Percentiles rank a stretch among this genome's conserved stretches.
Conservation (phyloP, 225 moss, liverwort and hornwort genomes). For the Physcomitrium patens region DNA sequence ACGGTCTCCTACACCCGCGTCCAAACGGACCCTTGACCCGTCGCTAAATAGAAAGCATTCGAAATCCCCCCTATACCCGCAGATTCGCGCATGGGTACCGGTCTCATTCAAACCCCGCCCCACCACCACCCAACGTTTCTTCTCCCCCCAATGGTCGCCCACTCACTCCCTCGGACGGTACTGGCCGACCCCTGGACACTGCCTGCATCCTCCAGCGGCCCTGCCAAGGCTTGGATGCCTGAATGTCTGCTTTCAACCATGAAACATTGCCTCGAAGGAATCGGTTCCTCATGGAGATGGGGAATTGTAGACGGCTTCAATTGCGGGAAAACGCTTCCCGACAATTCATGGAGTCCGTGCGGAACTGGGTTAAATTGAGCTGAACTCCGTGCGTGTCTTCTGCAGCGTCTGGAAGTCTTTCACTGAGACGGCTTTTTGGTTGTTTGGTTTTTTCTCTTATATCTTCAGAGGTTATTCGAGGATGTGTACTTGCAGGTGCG, state of each 20-base stretch:
- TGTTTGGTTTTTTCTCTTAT: neutral
- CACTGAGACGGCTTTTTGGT: neutral
- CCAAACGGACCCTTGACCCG: too few species aligned
- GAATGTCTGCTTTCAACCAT: neutral
- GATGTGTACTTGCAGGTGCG: neutral
- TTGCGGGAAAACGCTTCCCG: constrained; percentile 25
- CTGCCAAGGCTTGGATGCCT: neutral
- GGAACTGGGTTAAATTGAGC: too few species aligned
- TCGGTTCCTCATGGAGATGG: neutral
- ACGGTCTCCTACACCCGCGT: too few species aligned
- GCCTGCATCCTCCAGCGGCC: neutral
- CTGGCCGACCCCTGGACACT: constrained; percentile 27
- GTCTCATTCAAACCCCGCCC: constrained; percentile 24
- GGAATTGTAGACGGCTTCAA: neutral
- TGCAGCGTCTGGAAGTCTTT: neutral
- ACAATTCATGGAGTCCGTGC: neutral
- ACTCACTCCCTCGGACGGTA: neutral
- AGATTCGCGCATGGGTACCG: neutral
- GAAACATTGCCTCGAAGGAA: neutral
- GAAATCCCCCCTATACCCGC: constrained; percentile 23
- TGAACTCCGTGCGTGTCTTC: neutral
- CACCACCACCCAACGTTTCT: constrained; percentile 31
- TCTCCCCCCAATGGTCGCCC: constrained; percentile 24
- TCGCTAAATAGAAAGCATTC: constrained; percentile 21
- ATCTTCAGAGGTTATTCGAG: neutral